These are phyloP conservation scores for Xylariales sp. DNA, from an alignment of 2,329 filamentous ascomycete genomes.

Conservation along the genomic window DNA sequence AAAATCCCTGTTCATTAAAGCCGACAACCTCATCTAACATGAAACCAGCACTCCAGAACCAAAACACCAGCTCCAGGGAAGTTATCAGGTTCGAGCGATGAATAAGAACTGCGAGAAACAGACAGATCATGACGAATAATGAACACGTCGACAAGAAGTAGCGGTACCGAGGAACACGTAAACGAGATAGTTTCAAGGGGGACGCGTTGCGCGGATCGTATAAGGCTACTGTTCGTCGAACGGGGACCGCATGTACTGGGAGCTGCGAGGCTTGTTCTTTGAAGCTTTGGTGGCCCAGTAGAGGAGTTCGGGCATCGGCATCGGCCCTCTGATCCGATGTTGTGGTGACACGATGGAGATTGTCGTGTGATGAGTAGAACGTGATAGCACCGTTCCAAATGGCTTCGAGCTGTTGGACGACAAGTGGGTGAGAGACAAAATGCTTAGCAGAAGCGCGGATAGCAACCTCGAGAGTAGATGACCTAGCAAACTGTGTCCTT, in stretches of 20 bases:
- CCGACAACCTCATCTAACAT: constrained; percentile 97
- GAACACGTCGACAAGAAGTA: constrained; percentile 91
- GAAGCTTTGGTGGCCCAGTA: constrained; percentile 56
- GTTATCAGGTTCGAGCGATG: constrained; percentile 84
- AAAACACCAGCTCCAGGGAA: constrained; percentile 86
- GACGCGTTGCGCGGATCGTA: constrained; percentile 94
- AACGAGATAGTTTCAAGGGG: constrained; percentile 87
- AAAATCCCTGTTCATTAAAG: constrained; percentile 96
- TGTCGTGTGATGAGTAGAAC: constrained; percentile 90
- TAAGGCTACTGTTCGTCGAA: constrained; percentile 81
- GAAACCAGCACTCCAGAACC: constrained; percentile 97
- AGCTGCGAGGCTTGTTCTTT: constrained; percentile 49
- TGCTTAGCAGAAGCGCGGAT: constrained; percentile 93
- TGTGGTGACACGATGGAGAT: constrained; percentile 73
- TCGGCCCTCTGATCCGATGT: constrained; percentile 51
- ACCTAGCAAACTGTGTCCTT: constrained; percentile 73
- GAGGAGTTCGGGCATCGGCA: constrained; percentile 61
- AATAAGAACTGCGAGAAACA: constrained; percentile 85
- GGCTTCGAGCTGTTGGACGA: constrained; percentile 94
- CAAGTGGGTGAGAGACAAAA: constrained; percentile 89
- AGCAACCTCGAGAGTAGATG: constrained; percentile 91
- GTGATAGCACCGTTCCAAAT: constrained; percentile 97
- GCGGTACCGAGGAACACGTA: constrained; percentile 91
- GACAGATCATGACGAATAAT: constrained; percentile 82
- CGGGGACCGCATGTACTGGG: constrained; percentile 54